Base-by-base conservation (phyloP, 169 alveolate species). In the Plasmodium coatneyi region DNA sequence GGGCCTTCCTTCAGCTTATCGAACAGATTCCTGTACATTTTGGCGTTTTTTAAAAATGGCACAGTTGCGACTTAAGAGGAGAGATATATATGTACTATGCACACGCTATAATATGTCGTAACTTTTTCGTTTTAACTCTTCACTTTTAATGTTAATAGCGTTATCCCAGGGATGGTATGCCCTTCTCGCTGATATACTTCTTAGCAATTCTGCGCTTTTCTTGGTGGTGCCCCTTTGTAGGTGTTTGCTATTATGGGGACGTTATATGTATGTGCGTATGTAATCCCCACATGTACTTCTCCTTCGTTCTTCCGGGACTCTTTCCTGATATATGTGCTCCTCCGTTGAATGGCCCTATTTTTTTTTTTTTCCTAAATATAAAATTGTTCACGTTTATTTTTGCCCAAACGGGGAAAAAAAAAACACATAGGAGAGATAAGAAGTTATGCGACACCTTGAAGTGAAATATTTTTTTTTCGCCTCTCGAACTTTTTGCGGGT, bases 1-100 rank as follows among this genome's bases (percentile, higher is more conserved):
- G 93, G 93, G 72, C 93, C 86, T 71, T 87, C 93, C 72, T 78
- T 87, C 36, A 87, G 52, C 46, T 78, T 87, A 54, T 87, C 93
- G 46, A 87, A 87, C 66, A 87, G 86, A 54, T 66, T 87, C 32
- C 72, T 78, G 81, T 56, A 41, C 93, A 87, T 87, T 79, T 79
- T 78, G 78, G 19, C 43, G 14, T 0, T 39, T 36, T 39, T 2
- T 0, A 41, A 39, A 19, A 41, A 80, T 80, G 34, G 72, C 66
- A 41, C 30, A n/a, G 39, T 80, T 80, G 34, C 39, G 28, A 80
- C 25, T 7, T 1, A 1, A 2, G 22, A 10, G 86, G 12, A 80
- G 32, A 6, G 10, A 43, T 49, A 43, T 36, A 74, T 36, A 25
- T 7, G 32, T 76, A 39, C 49, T 76, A 36, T 25, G 30, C 30